These are phyloP conservation scores for Coniella lustricola DNA, from an alignment of 2,329 filamentous ascomycete genomes.

Conservation along the genomic window DNA sequence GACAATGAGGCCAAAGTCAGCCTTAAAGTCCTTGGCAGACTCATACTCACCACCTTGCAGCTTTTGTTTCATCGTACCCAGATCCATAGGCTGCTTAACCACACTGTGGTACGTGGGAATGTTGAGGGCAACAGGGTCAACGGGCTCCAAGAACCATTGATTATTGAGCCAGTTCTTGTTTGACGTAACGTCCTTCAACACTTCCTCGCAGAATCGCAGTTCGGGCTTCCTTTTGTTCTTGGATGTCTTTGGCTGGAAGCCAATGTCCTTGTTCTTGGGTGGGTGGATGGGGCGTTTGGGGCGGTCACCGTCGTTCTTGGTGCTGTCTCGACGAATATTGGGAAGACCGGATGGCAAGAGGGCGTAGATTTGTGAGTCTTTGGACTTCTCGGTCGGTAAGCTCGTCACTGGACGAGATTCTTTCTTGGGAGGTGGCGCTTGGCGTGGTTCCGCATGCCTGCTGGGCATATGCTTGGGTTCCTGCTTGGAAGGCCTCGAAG, in stretches of 20 bases:
- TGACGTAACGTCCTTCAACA: slow-evolving; percentile 71
- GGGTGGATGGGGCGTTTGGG: slow-evolving; percentile 93
- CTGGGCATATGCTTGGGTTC: slow-evolving; percentile 40
- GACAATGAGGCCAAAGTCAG: slow-evolving; percentile 75
- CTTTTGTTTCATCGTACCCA: slow-evolving; percentile 73
- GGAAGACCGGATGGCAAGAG: slow-evolving; percentile 71
- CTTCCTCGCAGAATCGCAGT: slow-evolving; percentile 80
- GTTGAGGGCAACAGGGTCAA: slow-evolving; percentile 88
- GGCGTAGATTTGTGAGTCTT: slow-evolving; percentile 51
- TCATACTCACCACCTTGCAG: slow-evolving; percentile 72
- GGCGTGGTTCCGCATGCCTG: slow-evolving; percentile 38
- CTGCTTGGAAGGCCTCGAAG: slow-evolving; percentile 56
- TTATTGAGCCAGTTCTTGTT: slow-evolving; percentile 62
- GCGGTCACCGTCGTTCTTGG: slow-evolving; percentile 65
- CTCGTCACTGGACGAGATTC: slow-evolving; percentile 25
- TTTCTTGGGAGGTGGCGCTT: slow-evolving; percentile 25
- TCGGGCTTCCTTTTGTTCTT: slow-evolving; percentile 93
- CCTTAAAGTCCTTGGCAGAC: slow-evolving; percentile 77
- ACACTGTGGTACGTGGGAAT: slow-evolving; percentile 90
- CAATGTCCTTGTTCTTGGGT: slow-evolving; percentile 83
- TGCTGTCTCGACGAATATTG: slow-evolving; percentile 78
- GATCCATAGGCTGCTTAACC: slow-evolving; percentile 96
- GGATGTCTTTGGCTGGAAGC: slow-evolving; percentile 73
- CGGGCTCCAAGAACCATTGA: slow-evolving; percentile 70
- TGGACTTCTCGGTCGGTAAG: slow-evolving; percentile 27